Percentiles rank a stretch among this genome's conserved stretches.
Conservation (phyloP, 2,329 filamentous ascomycete genomes). For the Ophioceras dolichostomum region DNA sequence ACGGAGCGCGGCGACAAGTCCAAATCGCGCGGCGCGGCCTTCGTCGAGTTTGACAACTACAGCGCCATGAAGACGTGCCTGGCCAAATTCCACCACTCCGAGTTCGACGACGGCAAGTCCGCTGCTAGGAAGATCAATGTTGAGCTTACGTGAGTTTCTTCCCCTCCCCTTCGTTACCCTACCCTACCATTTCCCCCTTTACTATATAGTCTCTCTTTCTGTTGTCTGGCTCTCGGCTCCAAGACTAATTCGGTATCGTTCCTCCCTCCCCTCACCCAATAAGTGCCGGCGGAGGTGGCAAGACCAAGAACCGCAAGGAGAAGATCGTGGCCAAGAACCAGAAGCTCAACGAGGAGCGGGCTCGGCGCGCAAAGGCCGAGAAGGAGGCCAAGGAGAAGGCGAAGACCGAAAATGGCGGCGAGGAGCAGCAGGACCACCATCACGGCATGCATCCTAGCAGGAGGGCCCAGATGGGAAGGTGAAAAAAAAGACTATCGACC, state of each 20-base stretch:
- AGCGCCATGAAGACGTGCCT: constrained; percentile 89
- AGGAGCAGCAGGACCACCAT: constrained; percentile 16
- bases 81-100: constrained; percentile 78
- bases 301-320: constrained; percentile 55
- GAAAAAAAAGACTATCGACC: background rate
- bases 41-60: constrained; percentile 79
- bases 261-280: background rate
- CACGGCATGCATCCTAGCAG: constrained; percentile 40
- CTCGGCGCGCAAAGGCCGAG: constrained; percentile 30
- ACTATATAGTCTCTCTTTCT: no score
- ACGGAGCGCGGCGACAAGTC: constrained; percentile 35
- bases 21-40: constrained; percentile 66
- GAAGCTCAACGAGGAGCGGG: constrained; percentile 60
- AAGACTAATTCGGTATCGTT: no score
- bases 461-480: constrained; percentile 13
- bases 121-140: constrained; percentile 73
- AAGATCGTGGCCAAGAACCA: constrained; percentile 81
- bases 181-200: constrained; percentile 1
- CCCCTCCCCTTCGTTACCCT: constrained; percentile 1
- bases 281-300: constrained; percentile 76
- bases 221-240: no score
- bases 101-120: constrained; percentile 47
- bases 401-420: no score
- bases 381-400: constrained; percentile 26
- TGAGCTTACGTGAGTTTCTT: constrained; percentile 61